Evolutionary conservation across 2,329 filamentous ascomycete genomes (phyloP).

Genomic region (Sporothrix protearum): DNA sequence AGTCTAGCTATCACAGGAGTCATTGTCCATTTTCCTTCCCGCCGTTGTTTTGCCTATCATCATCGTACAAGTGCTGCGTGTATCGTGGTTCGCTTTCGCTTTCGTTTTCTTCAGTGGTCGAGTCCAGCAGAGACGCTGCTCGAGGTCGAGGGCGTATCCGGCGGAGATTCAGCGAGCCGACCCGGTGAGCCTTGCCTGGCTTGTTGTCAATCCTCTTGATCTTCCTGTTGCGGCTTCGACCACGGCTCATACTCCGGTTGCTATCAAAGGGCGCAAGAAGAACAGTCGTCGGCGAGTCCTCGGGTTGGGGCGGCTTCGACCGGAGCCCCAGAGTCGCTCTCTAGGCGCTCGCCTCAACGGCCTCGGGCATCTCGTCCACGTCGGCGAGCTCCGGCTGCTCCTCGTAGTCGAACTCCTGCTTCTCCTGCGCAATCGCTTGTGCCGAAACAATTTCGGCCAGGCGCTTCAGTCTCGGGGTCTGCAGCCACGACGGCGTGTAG

Average conservation of each 20-base stretch:
- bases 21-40: not conserved
- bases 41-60: constrained; percentile 14
- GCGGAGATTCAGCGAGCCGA: not conserved
- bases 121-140: not conserved
- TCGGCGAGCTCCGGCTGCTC: constrained; percentile 50
- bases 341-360: constrained; percentile 39
- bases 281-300: constrained; percentile 32
- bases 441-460: constrained; percentile 97
- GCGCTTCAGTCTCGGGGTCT: constrained; percentile 91
- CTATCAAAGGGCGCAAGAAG: constrained; percentile 31
- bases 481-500: constrained; percentile 96
- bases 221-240: constrained; percentile 16
- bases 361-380: constrained; percentile 47
- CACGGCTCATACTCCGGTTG: constrained; percentile 20
- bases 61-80: constrained; percentile 21
- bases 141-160: not conserved
- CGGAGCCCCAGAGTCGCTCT: constrained; percentile 30
- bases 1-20: not conserved
- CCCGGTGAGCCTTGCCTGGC: not conserved
- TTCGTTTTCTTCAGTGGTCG: constrained; percentile 11
- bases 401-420: constrained; percentile 57
- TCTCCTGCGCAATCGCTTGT: constrained; percentile 92
- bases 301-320: constrained; percentile 27
- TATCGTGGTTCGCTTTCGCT: not conserved
- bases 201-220: not conserved